Base-by-base conservation (phyloP, 2,329 filamentous ascomycete genomes). In the Tolypocladium guangdongense region DNA sequence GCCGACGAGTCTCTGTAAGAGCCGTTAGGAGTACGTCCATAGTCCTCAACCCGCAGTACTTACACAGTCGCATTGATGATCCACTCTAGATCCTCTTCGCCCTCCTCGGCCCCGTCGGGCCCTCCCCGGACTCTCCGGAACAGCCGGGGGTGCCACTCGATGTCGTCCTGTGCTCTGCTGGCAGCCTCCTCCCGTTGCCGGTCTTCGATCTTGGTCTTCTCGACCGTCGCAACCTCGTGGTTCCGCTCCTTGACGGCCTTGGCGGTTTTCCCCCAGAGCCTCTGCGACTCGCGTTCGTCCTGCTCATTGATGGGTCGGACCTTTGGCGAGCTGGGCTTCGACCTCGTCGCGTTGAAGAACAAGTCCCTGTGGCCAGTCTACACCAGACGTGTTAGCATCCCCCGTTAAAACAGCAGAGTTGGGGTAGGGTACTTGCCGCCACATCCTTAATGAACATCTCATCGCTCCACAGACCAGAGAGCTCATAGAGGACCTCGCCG, bases 131-230 rank as follows among this genome's bases (percentile, higher is more conserved):
- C 86, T 49, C 74, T 73, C 56, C 90, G 81, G 76, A 99, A 99
- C 14, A 97, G 78, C 58, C 84, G 83, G 1, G 93, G 92, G 36
- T 84, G 82, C 93, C 93, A 99, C 58, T 95, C 89, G 8, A 90
- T 74, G 14, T 86, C 86, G 12, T 91, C 84, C 49, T 90, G 86
- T 35, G 81, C 81, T 62, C 93, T 80, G 63, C 82, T 82, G 20
- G 90, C 86, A 2, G 93, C 90, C 65, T 96, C 92, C 58, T 91
- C 86, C 63, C 93, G 81, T 70, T 99, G 93, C 64, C 81, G 84
- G 63, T 97, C 92, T 67, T 99, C 93, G 55, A 99, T 89, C 67
- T 87, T 88, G n/a, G 88, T 91, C 74, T 99, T 99, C 65, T 96
- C 92, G 58, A 93, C 88, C 0, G 93, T 99, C 4, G 93, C 93